Evolutionary conservation across 257 asterid genomes (phyloP), one percentile per base, ranked within the genome.

Genomic region (Marsdenia floribunda): DNA sequence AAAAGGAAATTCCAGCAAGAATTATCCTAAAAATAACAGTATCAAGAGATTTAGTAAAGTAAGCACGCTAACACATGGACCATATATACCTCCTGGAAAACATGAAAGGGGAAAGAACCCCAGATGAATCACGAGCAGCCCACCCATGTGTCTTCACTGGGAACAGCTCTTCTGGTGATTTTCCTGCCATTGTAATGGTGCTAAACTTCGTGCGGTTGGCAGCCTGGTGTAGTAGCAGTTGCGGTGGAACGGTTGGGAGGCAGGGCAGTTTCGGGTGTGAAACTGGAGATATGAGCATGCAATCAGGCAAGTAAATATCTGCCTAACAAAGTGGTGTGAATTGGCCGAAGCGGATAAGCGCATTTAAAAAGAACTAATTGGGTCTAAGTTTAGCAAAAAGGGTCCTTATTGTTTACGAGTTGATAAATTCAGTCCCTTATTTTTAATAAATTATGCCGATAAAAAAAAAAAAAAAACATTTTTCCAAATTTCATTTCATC

Each of bases 121-220:
- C 72, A n/a, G 72, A 67, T 19, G 72, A 42, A 18, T 67, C 72
- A 38, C 35, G 72, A 40, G 72, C 54, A 67, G 72, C 72, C 72
- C 72, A 67, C n/a, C 72, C 72, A 21, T 38, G 54, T 40, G 35
- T 4, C 72, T 67, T 40, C 10, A 67, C 54, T 0, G 72, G 72
- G 33, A 38, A 38, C 3, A 38, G 3, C 4, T 40, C 54, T 42
- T 67, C 72, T 9, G 72, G 50, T 67, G 54, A 67, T 67, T 67
- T 67, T 67, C 35, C 54, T 5, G 72, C 54, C 72, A 67, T 40
- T 35, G 10, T 16, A 33, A 35, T 64, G 13, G 3, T 1, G 19
- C 12, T 24, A 35, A 64, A 6, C 47, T 33, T 61, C n/a, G n/a
- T 35, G 21, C 69, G 44, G 19, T n/a, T n/a, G 69, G 22, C 22